These are phyloP conservation scores for Salix exigua DNA, from an alignment of 345 rosid genomes.

Conservation along the genomic window DNA sequence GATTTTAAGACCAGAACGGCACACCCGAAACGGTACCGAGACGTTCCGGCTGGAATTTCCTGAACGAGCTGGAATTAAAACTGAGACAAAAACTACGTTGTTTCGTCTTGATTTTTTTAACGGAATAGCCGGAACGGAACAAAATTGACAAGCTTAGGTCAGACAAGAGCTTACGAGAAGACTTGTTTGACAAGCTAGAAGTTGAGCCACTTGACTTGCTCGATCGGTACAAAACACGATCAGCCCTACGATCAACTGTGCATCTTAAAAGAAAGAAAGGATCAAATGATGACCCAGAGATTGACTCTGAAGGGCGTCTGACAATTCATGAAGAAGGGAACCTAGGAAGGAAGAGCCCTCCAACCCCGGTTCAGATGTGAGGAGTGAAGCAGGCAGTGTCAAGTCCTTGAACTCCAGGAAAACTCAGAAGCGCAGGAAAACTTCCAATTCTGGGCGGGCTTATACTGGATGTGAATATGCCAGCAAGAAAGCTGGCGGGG, in stretches of 20 bases:
- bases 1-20: no score
- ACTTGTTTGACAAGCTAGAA: constrained; percentile 57
- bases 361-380: constrained; percentile 45
- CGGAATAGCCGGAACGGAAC: no score
- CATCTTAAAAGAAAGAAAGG: constrained; percentile 55
- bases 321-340: constrained; percentile 55
- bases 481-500: constrained; percentile 87
- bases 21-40: no score
- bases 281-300: constrained; percentile 79
- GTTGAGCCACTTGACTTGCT: constrained; percentile 93
- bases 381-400: constrained; percentile 54
- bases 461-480: constrained; percentile 83
- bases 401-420: constrained; percentile 43
- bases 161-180: constrained; percentile 73
- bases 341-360: constrained; percentile 40
- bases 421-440: constrained; percentile 63
- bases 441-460: constrained; percentile 74
- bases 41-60: no score
- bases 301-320: constrained; percentile 76
- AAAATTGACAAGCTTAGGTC: no score
- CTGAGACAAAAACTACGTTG: no score
- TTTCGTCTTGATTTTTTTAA: no score
- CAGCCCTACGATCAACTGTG: constrained; percentile 61
- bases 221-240: constrained; percentile 69
- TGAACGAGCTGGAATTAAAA: no score